Evolutionary conservation across 1,284 basidiomycete genomes (phyloP).

Genomic region (Ceraceosorus guamensis): DNA sequence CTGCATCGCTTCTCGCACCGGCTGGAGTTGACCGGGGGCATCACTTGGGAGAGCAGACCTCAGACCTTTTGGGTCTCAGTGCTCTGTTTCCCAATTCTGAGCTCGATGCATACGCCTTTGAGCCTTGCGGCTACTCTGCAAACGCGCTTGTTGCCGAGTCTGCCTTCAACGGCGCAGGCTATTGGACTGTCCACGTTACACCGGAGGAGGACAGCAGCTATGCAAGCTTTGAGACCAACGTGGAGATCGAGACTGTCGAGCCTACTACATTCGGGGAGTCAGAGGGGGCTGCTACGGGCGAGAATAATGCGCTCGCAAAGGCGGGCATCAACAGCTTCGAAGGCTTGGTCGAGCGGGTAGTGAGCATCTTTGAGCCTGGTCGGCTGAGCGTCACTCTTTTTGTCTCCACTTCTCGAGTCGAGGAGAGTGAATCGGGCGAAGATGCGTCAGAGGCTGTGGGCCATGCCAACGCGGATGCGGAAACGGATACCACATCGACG

Average conservation of each 20-base stretch:
- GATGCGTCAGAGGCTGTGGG: constrained; percentile 51
- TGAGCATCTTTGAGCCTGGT: constrained; percentile 85
- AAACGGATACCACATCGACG: constrained; percentile 50
- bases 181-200: constrained; percentile 98
- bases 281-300: background rate
- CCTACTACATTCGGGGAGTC: background rate
- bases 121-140: constrained; percentile 92
- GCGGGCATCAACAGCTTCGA: constrained; percentile 51
- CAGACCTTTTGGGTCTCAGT: constrained; percentile 70
- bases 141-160: constrained; percentile 63
- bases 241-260: constrained; percentile 58
- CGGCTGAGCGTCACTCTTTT: constrained; percentile 84
- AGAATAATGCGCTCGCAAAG: constrained; percentile 1
- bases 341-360: constrained; percentile 75
- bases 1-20: constrained; percentile 10
- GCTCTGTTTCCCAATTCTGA: constrained; percentile 75
- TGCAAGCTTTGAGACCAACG: constrained; percentile 96
- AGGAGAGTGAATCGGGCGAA: constrained; percentile 47
- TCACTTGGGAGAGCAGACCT: constrained; percentile 62
- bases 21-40: constrained; percentile 49
- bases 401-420: constrained; percentile 55
- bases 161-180: constrained; percentile 49
- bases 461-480: constrained; percentile 52
- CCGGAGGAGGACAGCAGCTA: constrained; percentile 96
- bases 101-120: constrained; percentile 87